phyloP scores from a whole-genome alignment of 2,329 filamentous ascomycete genomes.

The Fusarium kyushuense region DNA sequence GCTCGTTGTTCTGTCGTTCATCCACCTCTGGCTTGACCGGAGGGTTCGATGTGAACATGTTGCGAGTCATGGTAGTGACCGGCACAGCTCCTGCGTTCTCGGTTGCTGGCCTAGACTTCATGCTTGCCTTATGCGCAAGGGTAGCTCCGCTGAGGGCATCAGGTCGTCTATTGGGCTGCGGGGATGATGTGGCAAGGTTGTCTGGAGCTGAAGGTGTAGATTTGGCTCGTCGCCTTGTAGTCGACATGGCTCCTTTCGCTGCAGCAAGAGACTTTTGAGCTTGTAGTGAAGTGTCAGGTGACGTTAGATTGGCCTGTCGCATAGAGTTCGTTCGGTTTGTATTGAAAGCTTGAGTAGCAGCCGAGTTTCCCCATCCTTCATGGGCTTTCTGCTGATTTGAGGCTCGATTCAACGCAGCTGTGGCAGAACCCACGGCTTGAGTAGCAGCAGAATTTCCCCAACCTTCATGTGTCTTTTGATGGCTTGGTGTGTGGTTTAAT shows the following conservation, averaged over 20 bases:
- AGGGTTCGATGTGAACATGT: slow-evolving; percentile 83
- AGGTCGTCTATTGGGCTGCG: slow-evolving; percentile 60
- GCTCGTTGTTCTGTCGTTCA: slow-evolving; percentile 78
- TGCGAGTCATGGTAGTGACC: slow-evolving; percentile 74
- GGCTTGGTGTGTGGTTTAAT: slow-evolving; percentile 42
- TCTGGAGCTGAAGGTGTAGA: slow-evolving; percentile 66
- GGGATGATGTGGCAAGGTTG: slow-evolving; percentile 30
- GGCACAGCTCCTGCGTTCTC: slow-evolving; percentile 75
- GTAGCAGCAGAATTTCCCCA: slow-evolving; percentile 78
- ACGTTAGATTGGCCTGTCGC: slow-evolving; percentile 36
- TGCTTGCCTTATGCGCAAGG: slow-evolving; percentile 69
- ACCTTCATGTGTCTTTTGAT: slow-evolving; percentile 47
- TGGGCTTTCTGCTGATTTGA: slow-evolving; percentile 42
- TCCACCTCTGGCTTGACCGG: slow-evolving; percentile 78
- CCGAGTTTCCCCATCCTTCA: slow-evolving; percentile 71
- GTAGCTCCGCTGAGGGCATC: slow-evolving; percentile 82
- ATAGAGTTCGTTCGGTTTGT: slow-evolving; percentile 52
- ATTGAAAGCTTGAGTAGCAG: slow-evolving; percentile 74
- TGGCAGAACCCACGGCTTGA: slow-evolving; percentile 65
- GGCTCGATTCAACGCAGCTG: slow-evolving; percentile 48
- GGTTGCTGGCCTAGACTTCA: slow-evolving; percentile 59
- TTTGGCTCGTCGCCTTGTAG: slow-evolving; percentile 70
- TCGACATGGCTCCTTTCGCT: slow-evolving; percentile 80
- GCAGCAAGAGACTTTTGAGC: slow-evolving; percentile 77
- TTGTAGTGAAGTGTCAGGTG: slow-evolving; percentile 58